phyloP scores from a whole-genome alignment of 2,329 filamentous ascomycete genomes.

The Colletotrichum sp. region DNA sequence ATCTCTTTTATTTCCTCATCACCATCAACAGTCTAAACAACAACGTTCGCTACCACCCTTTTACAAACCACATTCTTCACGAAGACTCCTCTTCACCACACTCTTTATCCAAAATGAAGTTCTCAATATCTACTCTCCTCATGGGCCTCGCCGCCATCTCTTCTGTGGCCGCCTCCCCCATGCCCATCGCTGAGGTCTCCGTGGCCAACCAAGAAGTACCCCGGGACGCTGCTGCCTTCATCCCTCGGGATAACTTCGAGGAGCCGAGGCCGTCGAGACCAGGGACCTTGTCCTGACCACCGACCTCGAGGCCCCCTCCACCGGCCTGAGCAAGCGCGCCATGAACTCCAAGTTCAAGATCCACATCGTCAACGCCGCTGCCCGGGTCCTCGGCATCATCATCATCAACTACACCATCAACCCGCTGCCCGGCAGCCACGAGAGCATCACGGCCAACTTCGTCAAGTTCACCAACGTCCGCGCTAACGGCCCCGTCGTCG shows the following conservation, averaged over 20 bases:
- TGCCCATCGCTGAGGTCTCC: neutral
- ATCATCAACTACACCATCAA: neutral
- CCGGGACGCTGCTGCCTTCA: neutral
- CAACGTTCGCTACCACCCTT: neutral
- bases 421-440: neutral
- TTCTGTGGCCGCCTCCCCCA: neutral
- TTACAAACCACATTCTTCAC: neutral
- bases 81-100: neutral
- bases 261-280: neutral
- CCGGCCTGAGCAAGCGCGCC: neutral
- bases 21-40: neutral
- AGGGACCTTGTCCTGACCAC: neutral
- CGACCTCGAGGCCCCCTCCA: neutral
- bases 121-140: neutral
- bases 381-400: neutral
- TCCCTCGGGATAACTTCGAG: rapidly evolving
- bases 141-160: neutral
- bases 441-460: neutral
- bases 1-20: neutral
- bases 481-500: neutral
- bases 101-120: neutral
- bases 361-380: neutral
- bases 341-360: neutral
- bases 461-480: neutral
- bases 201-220: rapidly evolving